Evolutionary conservation across 257 asterid species (phyloP), one percentile per base, ranked within the genome.

Genomic region (Coffea canephora): DNA sequence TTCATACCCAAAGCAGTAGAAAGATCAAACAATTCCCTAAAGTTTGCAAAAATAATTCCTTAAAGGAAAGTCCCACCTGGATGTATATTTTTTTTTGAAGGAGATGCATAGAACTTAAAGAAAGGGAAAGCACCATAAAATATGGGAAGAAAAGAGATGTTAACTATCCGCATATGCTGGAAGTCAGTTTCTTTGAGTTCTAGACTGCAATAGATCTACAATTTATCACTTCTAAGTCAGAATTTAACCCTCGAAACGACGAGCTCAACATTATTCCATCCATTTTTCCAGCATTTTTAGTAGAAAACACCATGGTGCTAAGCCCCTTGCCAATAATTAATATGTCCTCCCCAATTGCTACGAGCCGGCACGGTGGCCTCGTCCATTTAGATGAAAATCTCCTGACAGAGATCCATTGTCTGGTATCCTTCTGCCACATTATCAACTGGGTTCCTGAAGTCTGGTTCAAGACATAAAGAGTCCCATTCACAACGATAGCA

Each of bases 261-360:
- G 88, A 84, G 77, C 86, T 81, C 78, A 90, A 82, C 79, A 87
- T 41, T 34, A 88, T 87, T 67, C 92, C 89, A 61, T 81, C 87
- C 82, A 76, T 82, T 78, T 83, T 71, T 79, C 80, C 73, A 23
- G 85, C 87, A 50, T 84, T 78, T 76, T 81, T 89, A 34, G 94
- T 88, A 84, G 88, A 87, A 73, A 92, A 86, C 85, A 88, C 78
- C 52, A 89, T 86, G 1, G 92, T 87, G 66, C 91, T 80, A 46
- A 91, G 91, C 79, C 97, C 97, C 89, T 86, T 88, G 23, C 98
- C 97, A 13, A 94, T 70, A 25, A 92, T 89, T 73, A 88, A 85
- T 9, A 94, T 82, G 72, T 88, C 89, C 86, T 86, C 91, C 6
- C 91, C 97, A 19, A 92, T 70, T 0, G 89, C 90, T 78, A 86